Evolutionary conservation across 352 stramenopile species (phyloP).

Genomic region (Paralagenidium karlingii): DNA sequence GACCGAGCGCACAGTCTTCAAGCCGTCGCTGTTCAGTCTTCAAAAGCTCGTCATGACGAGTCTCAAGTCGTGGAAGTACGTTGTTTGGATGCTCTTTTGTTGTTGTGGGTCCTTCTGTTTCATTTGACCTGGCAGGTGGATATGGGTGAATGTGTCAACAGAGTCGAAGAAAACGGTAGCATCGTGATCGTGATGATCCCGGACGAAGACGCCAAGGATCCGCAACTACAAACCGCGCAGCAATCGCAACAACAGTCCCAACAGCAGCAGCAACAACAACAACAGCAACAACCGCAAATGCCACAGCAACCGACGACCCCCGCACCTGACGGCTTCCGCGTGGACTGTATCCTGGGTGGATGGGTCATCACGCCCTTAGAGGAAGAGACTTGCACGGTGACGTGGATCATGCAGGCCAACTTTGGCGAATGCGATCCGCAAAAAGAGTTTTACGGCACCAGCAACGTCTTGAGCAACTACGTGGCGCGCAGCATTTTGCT

Average conservation of each 20-base stretch:
- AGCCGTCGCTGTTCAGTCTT: too few relatives aligned
- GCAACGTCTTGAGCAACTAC: slow-evolving; percentile 15
- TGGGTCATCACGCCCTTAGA: slow-evolving; percentile 47
- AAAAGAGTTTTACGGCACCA: slow-evolving; percentile 36
- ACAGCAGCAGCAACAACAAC: background rate
- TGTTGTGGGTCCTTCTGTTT: too few relatives aligned
- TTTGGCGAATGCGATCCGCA: slow-evolving; percentile 41
- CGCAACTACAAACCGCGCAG: slow-evolving; percentile 5
- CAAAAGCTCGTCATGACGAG: too few relatives aligned
- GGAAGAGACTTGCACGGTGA: slow-evolving; percentile 51
- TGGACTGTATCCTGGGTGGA: slow-evolving; percentile 53
- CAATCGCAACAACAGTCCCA: too few relatives aligned
- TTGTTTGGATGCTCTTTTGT: background rate
- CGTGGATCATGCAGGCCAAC: slow-evolving; percentile 72
- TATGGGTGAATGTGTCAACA: slow-evolving; percentile 11
- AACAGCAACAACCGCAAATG: too few relatives aligned
- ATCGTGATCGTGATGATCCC: slow-evolving; percentile 61
- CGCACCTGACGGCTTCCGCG: slow-evolving; percentile 9
- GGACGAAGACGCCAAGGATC: slow-evolving; percentile 22
- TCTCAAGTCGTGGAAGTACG: slow-evolving; percentile 56
- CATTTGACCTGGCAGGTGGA: too few relatives aligned
- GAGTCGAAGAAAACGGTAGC: slow-evolving; percentile 46
- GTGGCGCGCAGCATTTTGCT: slow-evolving; percentile 24
- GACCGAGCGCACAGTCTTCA: slow-evolving; percentile 43
- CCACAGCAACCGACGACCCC: too few relatives aligned